phyloP scores from a whole-genome alignment of 169 alveolate genomes.

The Perkinsus olseni region DNA sequence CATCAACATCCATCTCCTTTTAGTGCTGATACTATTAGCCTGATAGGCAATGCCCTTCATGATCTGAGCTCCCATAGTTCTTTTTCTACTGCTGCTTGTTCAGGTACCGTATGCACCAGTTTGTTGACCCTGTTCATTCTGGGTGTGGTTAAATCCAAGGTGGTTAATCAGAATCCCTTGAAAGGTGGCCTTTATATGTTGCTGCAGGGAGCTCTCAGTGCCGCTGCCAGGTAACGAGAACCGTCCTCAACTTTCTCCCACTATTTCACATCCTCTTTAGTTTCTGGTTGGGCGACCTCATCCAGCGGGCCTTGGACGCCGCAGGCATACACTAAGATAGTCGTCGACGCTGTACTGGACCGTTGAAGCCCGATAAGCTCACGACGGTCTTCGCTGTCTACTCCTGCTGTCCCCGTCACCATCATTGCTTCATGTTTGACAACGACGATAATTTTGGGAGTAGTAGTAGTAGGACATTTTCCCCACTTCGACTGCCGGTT shows the following conservation, averaged over 20 bases:
- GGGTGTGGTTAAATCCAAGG: not conserved
- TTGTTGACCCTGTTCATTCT: not conserved
- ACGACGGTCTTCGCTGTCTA: not conserved
- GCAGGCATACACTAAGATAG: not conserved
- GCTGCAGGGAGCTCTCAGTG: conserved; percentile 5
- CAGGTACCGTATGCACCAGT: not conserved
- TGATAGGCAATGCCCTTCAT: too few relatives aligned
- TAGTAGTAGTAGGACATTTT: not conserved
- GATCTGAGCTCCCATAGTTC: too few relatives aligned
- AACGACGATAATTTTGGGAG: too few relatives aligned
- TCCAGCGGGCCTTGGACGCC: not conserved
- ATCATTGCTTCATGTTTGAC: not conserved
- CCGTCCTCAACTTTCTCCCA: not conserved
- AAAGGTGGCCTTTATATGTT: conserved; percentile 1
- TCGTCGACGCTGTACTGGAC: not conserved
- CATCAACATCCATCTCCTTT: too few relatives aligned
- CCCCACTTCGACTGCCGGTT: not conserved
- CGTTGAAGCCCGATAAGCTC: not conserved
- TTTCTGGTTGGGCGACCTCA: not conserved
- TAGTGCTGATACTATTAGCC: too few relatives aligned
- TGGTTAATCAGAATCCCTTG: not conserved
- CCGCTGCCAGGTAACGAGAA: not conserved
- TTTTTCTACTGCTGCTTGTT: too few relatives aligned
- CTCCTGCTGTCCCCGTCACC: not conserved
- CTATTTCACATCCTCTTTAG: not conserved